phyloP scores from a whole-genome alignment of 225 moss, liverwort and hornwort genomes.

The Thuidium tamariscinum region DNA sequence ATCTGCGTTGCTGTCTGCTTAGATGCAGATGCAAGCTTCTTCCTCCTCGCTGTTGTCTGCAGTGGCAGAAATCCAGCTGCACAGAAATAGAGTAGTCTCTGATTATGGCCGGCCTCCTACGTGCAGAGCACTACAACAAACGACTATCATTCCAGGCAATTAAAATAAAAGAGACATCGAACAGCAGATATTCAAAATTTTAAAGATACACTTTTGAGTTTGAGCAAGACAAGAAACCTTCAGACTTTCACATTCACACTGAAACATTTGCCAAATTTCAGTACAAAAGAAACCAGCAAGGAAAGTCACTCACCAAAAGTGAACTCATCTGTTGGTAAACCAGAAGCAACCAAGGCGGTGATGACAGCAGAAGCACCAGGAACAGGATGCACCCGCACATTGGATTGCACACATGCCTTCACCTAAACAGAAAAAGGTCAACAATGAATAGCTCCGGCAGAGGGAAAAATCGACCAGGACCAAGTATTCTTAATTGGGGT shows the following conservation, averaged over 20 bases:
- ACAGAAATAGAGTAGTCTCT: background rate
- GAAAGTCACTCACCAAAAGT: slow-evolving; percentile 48
- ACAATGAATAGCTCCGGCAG: background rate
- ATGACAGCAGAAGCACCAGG: slow-evolving; percentile 91
- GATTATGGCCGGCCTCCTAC: background rate
- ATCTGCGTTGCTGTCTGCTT: slow-evolving; percentile 75
- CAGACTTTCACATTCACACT: background rate
- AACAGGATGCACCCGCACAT: slow-evolving; percentile 72
- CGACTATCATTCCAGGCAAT: background rate
- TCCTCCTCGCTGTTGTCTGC: slow-evolving; percentile 46
- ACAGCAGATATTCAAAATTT: background rate
- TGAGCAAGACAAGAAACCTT: background rate
- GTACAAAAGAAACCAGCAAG: background rate
- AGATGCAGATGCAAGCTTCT: slow-evolving; percentile 48
- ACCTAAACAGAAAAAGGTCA: slow-evolving; percentile 33
- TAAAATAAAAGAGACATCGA: background rate
- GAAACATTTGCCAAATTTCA: background rate
- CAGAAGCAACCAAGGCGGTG: slow-evolving; percentile 88
- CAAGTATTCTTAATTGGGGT: background rate
- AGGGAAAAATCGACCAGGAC: background rate
- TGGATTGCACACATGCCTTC: slow-evolving; percentile 76
- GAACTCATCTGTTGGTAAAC: slow-evolving; percentile 84
- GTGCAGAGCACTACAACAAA: background rate
- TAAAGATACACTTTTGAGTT: background rate
- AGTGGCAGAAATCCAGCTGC: slow-evolving; percentile 87